Evolutionary conservation across 495 filamentous ascomycete genomes (phyloP).

Genomic region (Cercophora sp.): DNA sequence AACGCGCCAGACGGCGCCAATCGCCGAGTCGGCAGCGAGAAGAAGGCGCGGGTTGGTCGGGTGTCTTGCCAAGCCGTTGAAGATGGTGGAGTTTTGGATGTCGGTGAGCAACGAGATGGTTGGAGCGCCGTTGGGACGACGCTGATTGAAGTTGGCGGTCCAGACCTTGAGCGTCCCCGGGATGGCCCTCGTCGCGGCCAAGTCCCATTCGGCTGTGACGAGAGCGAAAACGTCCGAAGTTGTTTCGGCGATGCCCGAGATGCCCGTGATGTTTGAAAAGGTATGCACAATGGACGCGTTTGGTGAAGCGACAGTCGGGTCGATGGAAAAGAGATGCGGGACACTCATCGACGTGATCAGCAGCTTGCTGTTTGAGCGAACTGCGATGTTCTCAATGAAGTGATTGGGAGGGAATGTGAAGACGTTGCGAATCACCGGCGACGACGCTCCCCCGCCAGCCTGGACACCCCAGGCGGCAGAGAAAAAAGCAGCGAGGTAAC

Average conservation of each 20-base stretch:
- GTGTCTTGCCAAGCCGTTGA: slow-evolving; percentile 32
- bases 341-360: slow-evolving; percentile 32
- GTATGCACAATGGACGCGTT: slow-evolving; percentile 33
- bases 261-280: slow-evolving; percentile 28
- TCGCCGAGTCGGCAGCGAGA: slow-evolving; percentile 35
- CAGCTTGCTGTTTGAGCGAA: slow-evolving; percentile 43
- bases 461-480: too few species aligned
- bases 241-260: slow-evolving; percentile 38
- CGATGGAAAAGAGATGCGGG: slow-evolving; percentile 21
- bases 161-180: slow-evolving; percentile 32
- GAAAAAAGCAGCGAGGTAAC: too few species aligned
- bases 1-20: slow-evolving; percentile 33
- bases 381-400: slow-evolving; percentile 41
- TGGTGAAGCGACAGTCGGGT: slow-evolving; percentile 23
- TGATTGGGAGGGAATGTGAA: slow-evolving; percentile 17
- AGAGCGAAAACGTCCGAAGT: slow-evolving; percentile 36
- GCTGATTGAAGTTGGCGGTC: slow-evolving; percentile 18
- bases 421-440: slow-evolving; percentile 5
- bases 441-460: too few species aligned
- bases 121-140: neutral
- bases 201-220: slow-evolving; percentile 29
- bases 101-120: slow-evolving; percentile 23
- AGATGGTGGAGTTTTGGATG: slow-evolving; percentile 32
- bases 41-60: slow-evolving; percentile 16
- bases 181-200: slow-evolving; percentile 21